phyloP scores from a whole-genome alignment of 1,284 basidiomycete species.

The Puccinia brachypodii region DNA sequence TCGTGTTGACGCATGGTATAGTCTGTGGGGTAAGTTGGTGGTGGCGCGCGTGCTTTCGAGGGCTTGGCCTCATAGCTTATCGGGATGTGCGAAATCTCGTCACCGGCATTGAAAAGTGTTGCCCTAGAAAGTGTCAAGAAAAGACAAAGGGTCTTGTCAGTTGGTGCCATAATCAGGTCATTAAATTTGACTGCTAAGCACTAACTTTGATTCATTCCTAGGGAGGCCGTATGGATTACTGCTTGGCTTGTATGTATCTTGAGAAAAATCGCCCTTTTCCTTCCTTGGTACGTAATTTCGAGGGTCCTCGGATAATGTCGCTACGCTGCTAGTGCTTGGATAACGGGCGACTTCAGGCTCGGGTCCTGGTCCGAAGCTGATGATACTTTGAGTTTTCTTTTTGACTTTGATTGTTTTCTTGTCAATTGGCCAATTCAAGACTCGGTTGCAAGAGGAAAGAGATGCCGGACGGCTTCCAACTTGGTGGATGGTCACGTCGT shows the following conservation, averaged over 20 bases:
- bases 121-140: neutral
- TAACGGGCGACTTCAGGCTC: neutral
- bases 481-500: neutral
- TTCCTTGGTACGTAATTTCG: neutral
- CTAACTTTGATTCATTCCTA: too few relatives aligned
- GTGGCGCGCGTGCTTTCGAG: neutral
- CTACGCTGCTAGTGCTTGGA: neutral
- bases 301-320: neutral
- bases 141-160: neutral
- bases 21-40: neutral
- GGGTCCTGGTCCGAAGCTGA: neutral
- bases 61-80: slow-evolving; percentile 11
- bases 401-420: slow-evolving; percentile 20
- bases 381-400: slow-evolving; percentile 4
- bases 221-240: neutral
- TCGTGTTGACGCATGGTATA: neutral
- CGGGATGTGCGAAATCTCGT: slow-evolving; percentile 11
- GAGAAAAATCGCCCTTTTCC: neutral
- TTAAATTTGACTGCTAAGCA: too few relatives aligned
- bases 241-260: neutral
- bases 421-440: slow-evolving; percentile 12
- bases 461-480: neutral
- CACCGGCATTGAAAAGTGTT: neutral
- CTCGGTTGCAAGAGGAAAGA: neutral
- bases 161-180: too few relatives aligned